Base-by-base conservation (phyloP, 2,329 filamentous ascomycete species). In the Orbilia blumenaviensis region DNA sequence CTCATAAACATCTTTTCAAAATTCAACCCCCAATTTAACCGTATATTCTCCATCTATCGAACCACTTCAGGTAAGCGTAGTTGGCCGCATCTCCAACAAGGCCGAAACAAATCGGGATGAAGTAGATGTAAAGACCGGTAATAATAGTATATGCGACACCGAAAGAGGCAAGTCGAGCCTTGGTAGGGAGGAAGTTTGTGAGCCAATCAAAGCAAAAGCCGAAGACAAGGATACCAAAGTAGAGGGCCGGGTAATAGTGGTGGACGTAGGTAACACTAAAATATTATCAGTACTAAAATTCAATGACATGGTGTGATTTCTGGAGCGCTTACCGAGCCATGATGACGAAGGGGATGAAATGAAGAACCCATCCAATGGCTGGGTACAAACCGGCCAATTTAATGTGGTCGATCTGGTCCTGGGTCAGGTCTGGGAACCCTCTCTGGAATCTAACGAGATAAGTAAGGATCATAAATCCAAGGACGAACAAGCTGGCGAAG, bases 231-330 rank as follows among this genome's bases (percentile, higher is more conserved):
- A 99, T 97, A 80, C 95, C 94, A 83, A 98, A 99, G 86, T 98
- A 99, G 9, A 99, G 88, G 8, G 95, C 95, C 9, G 95, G 95
- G 84, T 98, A 99, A 86, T 99, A 99, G 85, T 99, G 95, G 84
- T 99, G 95, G 66, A 99, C 95, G 81, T 99, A 99, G 14, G 95
- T 99, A 77, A 99, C 95, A 87, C 95, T 79, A 52, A 29, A 44
- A n/a, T 7, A 44, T 32, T 29, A 41, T 77, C 56, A 77, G 73
- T 21, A 46, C 36, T 1, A 34, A 38, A 29, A 14, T 54, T 25
- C 6, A 21, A 36, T 7, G 41, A 18, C 10, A 16, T 34, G 1
- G 0, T 32, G 23, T 44, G n/a, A 41, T n/a, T 46, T 12, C 5
- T 10, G 21, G 25, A 18, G 18, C 0, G 32, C 73, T 56, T 66